These are phyloP conservation scores for Musa balbisiana DNA, from an alignment of 202 grass and related monocot species.

Conservation along the genomic window DNA sequence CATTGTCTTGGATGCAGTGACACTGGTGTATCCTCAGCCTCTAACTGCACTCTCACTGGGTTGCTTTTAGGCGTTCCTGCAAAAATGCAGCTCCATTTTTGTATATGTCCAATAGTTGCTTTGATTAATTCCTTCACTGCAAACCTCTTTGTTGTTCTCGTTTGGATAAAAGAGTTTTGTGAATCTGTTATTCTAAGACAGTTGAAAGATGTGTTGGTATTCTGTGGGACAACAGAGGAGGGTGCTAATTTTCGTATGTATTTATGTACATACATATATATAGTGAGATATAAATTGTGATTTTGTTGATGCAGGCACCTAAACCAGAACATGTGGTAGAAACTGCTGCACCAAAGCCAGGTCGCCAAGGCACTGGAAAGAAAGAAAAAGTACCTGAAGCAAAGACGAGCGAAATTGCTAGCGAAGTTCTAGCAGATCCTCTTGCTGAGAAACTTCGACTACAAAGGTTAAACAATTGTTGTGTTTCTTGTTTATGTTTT, in stretches of 20 bases:
- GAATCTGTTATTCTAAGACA: no score
- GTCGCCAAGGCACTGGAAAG: constrained; percentile 47
- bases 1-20: no score
- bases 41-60: no score
- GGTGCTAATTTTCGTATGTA: background rate
- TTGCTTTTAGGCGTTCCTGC: no score
- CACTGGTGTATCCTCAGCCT: no score
- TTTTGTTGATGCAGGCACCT: constrained; percentile 49
- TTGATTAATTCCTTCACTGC: no score
- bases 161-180: no score
- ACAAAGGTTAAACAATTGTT: constrained; percentile 51
- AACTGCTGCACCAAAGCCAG: constrained; percentile 36
- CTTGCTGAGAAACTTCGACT: constrained; percentile 90
- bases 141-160: no score
- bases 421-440: constrained; percentile 58
- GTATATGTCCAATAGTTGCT: no score
- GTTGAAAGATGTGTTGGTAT: no score
- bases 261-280: background rate
- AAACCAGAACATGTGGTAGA: constrained; percentile 41
- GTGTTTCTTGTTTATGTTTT: background rate
- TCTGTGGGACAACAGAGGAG: no score
- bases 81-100: no score
- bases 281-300: background rate
- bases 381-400: constrained; percentile 61
- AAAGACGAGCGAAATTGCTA: constrained; percentile 35